These are phyloP conservation scores for Cyamopsis tetragonoloba DNA, from an alignment of 306 rosid genomes.

Conservation along the genomic window DNA sequence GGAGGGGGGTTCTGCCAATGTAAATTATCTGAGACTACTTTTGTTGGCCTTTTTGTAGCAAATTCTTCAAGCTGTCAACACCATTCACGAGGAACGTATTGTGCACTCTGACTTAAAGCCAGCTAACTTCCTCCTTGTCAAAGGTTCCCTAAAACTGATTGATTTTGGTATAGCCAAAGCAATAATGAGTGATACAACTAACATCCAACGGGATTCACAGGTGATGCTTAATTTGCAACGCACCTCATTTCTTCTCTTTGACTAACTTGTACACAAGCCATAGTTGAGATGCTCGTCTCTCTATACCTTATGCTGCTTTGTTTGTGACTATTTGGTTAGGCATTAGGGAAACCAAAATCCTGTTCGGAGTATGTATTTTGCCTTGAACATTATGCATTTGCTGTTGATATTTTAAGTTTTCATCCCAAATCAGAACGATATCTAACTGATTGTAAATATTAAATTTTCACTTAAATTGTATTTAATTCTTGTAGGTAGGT, in stretches of 20 bases:
- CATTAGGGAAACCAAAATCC: too few relatives aligned
- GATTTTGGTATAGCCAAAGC: conserved; percentile 99
- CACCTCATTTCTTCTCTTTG: neutral
- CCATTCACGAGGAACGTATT: conserved; percentile 93
- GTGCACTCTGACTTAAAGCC: conserved; percentile 99
- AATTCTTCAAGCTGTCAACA: conserved; percentile 93
- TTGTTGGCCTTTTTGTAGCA: conserved; percentile 50
- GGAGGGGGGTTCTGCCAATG: too few relatives aligned
- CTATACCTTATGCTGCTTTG: neutral
- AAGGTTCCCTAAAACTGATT: conserved; percentile 89
- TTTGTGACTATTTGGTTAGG: too few relatives aligned
- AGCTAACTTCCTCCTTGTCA: conserved; percentile 94
- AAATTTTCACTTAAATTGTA: neutral
- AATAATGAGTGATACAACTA: conserved; percentile 91
- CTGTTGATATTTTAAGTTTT: too few relatives aligned
- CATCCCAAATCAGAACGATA: neutral
- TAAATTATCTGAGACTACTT: conserved; percentile 28
- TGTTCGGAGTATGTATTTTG: too few relatives aligned
- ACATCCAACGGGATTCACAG: conserved; percentile 98
- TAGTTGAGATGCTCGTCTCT: neutral
- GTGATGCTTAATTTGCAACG: conserved; percentile 34
- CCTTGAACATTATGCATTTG: too few relatives aligned
- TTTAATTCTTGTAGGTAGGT: conserved; percentile 54
- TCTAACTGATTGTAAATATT: neutral
- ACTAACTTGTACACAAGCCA: neutral